Base-by-base conservation (phyloP, 257 asterid species). In the Nicotiana otophora region DNA sequence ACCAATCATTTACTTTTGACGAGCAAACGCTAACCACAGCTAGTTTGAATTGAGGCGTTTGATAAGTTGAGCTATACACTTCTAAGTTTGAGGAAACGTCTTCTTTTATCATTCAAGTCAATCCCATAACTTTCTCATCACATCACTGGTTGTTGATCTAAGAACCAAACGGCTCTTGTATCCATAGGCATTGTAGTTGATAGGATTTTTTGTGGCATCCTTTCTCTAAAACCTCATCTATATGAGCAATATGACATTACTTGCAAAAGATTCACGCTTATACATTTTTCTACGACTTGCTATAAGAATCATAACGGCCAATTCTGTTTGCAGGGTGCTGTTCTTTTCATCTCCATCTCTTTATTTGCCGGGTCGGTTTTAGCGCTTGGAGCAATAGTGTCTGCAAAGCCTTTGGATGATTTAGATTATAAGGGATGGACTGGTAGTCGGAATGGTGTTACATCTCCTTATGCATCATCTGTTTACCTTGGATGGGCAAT, bases 401-500 rank as follows among this genome's bases (percentile, higher is more conserved):
- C 98, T 82, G 98, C 98, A 79, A 94, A 93, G 90, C 99, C 99
- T 78, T 90, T 96, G 86, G 98, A 94, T 82, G 98, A 91, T 90
- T 92, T 96, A 81, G 88, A 91, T 64, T 93, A 92, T 88, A 93
- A 87, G 86, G 96, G 96, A 31, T 88, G 88, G 95, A 90, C 94
- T 68, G 91, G 94, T 81, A 88, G 90, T 85, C 90, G 85, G 84
- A 90, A 87, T 83, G 84, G 90, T 82, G 88, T 91, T 84, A 90
- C 95, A 76, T 94, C 99, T 82, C 98, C 98, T 31, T 96, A 96
- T 88, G 94, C 94, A 85, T 96, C 99, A 54, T 88, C 99, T 34
- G 82, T 91, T 81, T 96, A 93, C 89, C 83, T 96, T 83, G 99
- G 98, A 78, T 96, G 99, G 98, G 98, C 99, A 82, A 85, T 94